phyloP scores from a whole-genome alignment of 2,329 filamentous ascomycete species.

The Diaporthe sp. region DNA sequence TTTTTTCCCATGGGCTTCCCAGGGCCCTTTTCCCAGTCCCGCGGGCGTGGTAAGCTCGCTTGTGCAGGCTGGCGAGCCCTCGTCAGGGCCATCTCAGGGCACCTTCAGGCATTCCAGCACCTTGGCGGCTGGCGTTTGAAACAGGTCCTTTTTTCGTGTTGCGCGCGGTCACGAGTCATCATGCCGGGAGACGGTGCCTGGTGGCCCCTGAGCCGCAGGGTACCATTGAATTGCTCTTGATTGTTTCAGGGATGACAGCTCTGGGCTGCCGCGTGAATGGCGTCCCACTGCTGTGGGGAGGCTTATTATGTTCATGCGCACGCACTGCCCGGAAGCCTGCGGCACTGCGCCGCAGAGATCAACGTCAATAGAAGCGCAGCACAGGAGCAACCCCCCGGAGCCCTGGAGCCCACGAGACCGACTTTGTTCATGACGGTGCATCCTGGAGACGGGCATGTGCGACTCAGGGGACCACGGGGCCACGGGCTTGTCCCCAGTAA shows the following conservation, averaged over 20 bases:
- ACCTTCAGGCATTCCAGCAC: neutral
- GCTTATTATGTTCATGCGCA: conserved; percentile 23
- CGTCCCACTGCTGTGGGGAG: conserved; percentile 30
- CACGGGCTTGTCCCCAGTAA: neutral
- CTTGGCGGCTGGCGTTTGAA: conserved; percentile 32
- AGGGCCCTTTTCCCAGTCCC: conserved; percentile 3
- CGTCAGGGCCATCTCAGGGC: neutral
- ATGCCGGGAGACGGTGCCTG: conserved; percentile 12
- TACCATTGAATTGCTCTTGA: conserved; percentile 18
- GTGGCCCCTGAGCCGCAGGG: conserved; percentile 30
- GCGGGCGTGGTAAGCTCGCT: conserved; percentile 16
- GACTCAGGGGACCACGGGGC: conserved; percentile 7
- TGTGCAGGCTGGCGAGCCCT: conserved; percentile 5
- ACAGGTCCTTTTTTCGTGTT: conserved; percentile 19
- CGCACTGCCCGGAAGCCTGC: conserved; percentile 24
- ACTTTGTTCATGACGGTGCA: neutral
- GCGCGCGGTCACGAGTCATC: conserved; percentile 36
- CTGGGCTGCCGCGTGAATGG: conserved; percentile 16
- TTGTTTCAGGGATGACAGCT: conserved; percentile 31
- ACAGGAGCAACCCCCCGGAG: neutral
- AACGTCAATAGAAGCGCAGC: conserved; percentile 28
- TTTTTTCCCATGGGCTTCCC: neutral
- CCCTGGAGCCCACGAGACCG: conserved; percentile 12
- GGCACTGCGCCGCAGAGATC: conserved; percentile 26
- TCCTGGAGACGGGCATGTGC: conserved; percentile 1